Evolutionary conservation across 1,284 basidiomycete genomes (phyloP).

Genomic region (Vanrija humicola): DNA sequence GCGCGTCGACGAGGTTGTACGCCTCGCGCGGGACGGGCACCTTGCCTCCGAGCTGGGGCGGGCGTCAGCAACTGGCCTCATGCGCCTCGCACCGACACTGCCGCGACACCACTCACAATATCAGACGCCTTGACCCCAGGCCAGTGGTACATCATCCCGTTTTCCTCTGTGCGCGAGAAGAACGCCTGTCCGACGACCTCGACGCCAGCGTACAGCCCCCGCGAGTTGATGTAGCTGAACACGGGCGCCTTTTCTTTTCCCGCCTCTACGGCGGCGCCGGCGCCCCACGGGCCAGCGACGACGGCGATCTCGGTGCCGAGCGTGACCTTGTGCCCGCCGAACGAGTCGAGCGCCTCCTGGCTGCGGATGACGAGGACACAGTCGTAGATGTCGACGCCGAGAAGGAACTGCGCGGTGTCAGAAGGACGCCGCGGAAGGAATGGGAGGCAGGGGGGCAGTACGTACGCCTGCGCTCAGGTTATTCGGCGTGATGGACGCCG

Average conservation of each 20-base stretch:
- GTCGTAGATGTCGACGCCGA: conserved; percentile 53
- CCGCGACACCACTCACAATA: conserved; percentile 36
- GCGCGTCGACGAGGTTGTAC: conserved; percentile 47
- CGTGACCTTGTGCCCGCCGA: conserved; percentile 54
- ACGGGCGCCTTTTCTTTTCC: conserved; percentile 51
- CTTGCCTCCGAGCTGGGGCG: conserved; percentile 45
- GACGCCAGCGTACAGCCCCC: conserved; percentile 52
- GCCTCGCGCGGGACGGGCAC: conserved; percentile 51
- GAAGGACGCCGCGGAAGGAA: too few relatives aligned
- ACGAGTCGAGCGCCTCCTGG: conserved; percentile 52
- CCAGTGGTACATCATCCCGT: conserved; percentile 49
- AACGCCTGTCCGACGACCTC: conserved; percentile 53
- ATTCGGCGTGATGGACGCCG: conserved; percentile 53
- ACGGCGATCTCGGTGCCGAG: conserved; percentile 54
- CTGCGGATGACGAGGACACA: conserved; percentile 52
- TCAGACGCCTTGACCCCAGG: conserved; percentile 49
- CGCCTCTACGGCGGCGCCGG: conserved; percentile 51
- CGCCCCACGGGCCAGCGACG: conserved; percentile 54
- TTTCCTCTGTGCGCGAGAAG: conserved; percentile 48
- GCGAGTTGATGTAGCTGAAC: conserved; percentile 47
- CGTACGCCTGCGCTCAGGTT: conserved; percentile 50
- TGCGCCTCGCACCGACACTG: too few relatives aligned
- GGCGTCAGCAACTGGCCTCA: background rate
- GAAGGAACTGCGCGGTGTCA: conserved; percentile 32
- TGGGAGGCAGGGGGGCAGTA: background rate